These are phyloP conservation scores for Ophiocordyceps polyrhachis-furcata DNA, from an alignment of 2,329 filamentous ascomycete species.

Conservation along the genomic window DNA sequence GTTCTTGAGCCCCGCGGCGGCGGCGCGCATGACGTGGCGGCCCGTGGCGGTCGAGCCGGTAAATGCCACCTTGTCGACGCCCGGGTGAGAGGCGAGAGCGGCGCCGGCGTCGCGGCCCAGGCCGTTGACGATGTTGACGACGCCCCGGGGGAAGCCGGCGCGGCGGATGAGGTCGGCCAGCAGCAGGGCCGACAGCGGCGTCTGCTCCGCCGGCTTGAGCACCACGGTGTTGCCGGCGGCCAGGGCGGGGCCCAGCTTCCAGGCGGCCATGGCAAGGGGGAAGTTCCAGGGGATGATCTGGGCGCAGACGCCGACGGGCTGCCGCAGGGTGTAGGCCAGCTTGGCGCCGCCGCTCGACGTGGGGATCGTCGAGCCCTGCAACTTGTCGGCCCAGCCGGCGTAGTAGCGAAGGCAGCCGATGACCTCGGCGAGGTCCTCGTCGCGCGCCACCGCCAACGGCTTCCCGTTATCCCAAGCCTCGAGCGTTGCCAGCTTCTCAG, in stretches of 20 bases:
- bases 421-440: conserved; percentile 49
- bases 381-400: conserved; percentile 83
- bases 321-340: not conserved
- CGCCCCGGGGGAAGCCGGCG: conserved; percentile 62
- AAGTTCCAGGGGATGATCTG: conserved; percentile 89
- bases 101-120: conserved; percentile 64
- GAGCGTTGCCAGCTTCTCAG: conserved; percentile 57
- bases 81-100: conserved; percentile 58
- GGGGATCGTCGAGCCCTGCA: conserved; percentile 71
- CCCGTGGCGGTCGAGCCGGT: conserved; percentile 60
- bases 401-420: conserved; percentile 53
- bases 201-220: conserved; percentile 62
- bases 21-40: conserved; percentile 63
- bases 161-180: conserved; percentile 49
- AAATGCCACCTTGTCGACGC: conserved; percentile 69
- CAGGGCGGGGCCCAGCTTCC: conserved; percentile 65
- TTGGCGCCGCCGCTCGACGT: conserved; percentile 42
- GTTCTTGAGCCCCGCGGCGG: conserved; percentile 68
- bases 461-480: conserved; percentile 85
- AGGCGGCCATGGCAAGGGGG: conserved; percentile 60
- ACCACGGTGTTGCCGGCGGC: conserved; percentile 55
- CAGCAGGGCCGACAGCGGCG: conserved; percentile 49
- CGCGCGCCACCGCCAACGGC: conserved; percentile 56
- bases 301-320: conserved; percentile 52
- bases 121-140: conserved; percentile 60